Conservation (phyloP, 805 yeast species). For the Myxozyma monticola region DNA sequence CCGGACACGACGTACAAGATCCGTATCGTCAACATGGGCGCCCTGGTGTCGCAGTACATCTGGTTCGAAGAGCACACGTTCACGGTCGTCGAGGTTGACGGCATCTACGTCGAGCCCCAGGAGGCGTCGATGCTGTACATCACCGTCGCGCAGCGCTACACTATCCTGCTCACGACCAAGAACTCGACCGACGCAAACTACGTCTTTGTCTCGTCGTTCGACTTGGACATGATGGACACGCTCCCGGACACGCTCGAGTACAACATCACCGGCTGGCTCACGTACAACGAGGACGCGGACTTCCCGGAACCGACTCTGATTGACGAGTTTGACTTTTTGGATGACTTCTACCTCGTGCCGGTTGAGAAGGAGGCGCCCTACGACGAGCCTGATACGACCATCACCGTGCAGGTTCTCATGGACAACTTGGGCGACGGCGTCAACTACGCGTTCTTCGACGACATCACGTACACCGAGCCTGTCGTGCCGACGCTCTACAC, state of each 20-base stretch:
- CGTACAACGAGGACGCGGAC: conserved; percentile 52
- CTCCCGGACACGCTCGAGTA: conserved; percentile 63
- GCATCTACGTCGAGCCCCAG: conserved; percentile 76
- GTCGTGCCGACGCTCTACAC: conserved; percentile 83
- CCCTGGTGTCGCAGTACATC: conserved; percentile 85
- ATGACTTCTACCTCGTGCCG: conserved; percentile 79
- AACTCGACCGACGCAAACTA: conserved; percentile 60
- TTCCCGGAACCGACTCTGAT: conserved; percentile 43
- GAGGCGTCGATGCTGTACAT: conserved; percentile 72
- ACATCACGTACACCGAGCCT: conserved; percentile 73
- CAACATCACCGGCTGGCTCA: conserved; percentile 74
- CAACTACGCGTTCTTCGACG: conserved; percentile 95
- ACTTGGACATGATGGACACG: conserved; percentile 79
- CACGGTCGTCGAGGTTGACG: conserved; percentile 89
- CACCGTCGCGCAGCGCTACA: conserved; percentile 89
- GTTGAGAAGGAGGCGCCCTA: conserved; percentile 52
- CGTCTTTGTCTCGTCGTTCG: conserved; percentile 80
- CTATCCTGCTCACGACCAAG: conserved; percentile 75
- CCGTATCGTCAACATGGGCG: conserved; percentile 82
- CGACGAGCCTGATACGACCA: conserved; percentile 69
- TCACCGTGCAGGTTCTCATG: conserved; percentile 75
- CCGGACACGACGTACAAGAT: conserved; percentile 84
- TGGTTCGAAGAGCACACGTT: conserved; percentile 86
- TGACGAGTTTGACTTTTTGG: conserved; percentile 55
- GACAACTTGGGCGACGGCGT: conserved; percentile 81